These are phyloP conservation scores for Aureobasidium sp. DNA, from an alignment of 2,329 filamentous ascomycete species.

Conservation along the genomic window DNA sequence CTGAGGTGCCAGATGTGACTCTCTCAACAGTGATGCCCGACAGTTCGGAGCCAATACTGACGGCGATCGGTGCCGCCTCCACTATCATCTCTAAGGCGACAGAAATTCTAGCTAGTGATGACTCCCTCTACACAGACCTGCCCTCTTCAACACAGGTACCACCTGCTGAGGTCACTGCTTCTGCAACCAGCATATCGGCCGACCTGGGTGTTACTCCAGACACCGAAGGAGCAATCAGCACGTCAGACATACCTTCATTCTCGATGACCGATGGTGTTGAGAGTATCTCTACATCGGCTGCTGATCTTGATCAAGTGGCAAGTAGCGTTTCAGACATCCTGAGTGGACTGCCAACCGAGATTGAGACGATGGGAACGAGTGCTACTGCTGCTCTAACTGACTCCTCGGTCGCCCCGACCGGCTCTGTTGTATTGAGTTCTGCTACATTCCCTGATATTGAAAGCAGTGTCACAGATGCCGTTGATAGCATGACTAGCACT, in stretches of 20 bases:
- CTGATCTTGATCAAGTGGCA: not conserved
- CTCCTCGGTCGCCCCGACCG: no score
- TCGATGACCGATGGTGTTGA: not conserved
- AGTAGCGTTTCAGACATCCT: not conserved
- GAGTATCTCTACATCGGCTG: not conserved
- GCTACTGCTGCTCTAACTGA: not conserved
- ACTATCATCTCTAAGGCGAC: not conserved
- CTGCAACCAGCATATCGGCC: not conserved
- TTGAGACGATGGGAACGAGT: not conserved
- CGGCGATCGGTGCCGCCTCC: not conserved
- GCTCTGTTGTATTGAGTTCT: no score
- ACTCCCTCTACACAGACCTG: no score
- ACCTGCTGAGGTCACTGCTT: not conserved
- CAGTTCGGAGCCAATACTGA: not conserved
- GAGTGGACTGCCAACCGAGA: not conserved
- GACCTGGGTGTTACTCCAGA: not conserved
- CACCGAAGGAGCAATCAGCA: not conserved
- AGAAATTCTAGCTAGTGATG: not conserved
- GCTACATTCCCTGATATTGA: not conserved
- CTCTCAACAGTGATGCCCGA: not conserved
- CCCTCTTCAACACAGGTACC: not conserved
- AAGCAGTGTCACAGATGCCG: not conserved
- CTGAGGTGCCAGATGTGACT: no score
- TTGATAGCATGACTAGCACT: not conserved
- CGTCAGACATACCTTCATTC: not conserved